These are phyloP conservation scores for Sapria himalayana DNA, from an alignment of 345 rosid genomes.

Conservation along the genomic window DNA sequence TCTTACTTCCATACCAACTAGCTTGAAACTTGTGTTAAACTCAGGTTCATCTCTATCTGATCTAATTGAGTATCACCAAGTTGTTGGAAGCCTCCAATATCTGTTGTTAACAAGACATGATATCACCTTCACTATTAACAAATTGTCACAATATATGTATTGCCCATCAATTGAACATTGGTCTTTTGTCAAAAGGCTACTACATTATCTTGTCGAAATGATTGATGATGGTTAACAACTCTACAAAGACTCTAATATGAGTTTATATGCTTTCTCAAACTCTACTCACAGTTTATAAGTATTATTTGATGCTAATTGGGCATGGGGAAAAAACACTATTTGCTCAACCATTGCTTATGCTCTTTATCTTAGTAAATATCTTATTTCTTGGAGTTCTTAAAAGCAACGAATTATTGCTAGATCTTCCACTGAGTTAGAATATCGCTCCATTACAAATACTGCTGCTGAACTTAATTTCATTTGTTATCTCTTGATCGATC, in stretches of 20 bases:
- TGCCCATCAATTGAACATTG: background rate
- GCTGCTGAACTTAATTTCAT: too few species aligned
- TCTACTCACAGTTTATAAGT: background rate
- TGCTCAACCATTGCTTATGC: background rate
- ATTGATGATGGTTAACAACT: background rate
- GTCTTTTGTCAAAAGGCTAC: background rate
- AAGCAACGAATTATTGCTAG: too few species aligned
- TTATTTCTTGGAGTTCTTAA: too few species aligned
- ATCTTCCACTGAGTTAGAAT: too few species aligned
- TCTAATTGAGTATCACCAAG: background rate
- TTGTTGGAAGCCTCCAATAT: background rate
- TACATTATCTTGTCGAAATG: background rate
- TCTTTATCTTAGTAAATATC: too few species aligned
- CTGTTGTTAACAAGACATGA: background rate
- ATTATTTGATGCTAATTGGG: background rate
- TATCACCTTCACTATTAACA: background rate
- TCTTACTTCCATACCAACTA: background rate
- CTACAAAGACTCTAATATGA: background rate
- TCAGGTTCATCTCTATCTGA: background rate
- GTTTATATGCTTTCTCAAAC: background rate
- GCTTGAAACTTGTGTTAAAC: background rate
- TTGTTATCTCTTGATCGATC: too few species aligned
- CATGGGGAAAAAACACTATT: background rate
- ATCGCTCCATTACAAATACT: too few species aligned
- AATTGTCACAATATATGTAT: too few species aligned